Conservation (phyloP, 2,329 filamentous ascomycete species). For the Ophiostoma sp. region DNA sequence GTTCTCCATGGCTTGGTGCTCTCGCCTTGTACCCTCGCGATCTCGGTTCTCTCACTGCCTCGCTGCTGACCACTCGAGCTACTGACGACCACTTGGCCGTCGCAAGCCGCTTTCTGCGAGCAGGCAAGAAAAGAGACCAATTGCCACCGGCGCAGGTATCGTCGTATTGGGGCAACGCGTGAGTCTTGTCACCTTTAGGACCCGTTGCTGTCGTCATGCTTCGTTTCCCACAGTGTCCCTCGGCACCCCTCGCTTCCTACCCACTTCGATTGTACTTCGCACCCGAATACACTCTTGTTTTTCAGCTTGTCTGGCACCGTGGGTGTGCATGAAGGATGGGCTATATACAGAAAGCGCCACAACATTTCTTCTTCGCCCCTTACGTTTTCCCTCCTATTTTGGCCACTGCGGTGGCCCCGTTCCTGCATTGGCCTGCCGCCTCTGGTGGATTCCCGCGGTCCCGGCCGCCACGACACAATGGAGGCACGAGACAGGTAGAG, state of each 20-base stretch:
- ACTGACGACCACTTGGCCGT: constrained; percentile 8
- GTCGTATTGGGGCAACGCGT: neutral
- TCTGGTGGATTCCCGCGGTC: constrained; percentile 11
- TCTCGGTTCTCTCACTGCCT: neutral
- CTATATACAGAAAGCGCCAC: neutral
- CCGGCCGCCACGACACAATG: constrained; percentile 17
- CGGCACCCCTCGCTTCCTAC: neutral
- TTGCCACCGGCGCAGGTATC: neutral
- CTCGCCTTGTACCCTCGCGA: neutral
- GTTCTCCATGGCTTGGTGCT: neutral
- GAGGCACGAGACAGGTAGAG: neutral
- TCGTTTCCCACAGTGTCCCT: neutral
- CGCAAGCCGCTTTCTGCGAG: neutral
- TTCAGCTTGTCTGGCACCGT: neutral
- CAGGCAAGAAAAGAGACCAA: neutral
- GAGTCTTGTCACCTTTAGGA: neutral
- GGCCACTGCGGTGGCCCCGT: neutral
- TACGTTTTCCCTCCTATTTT: neutral
- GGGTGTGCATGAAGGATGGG: neutral
- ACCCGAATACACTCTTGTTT: neutral
- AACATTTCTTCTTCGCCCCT: neutral
- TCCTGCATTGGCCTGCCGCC: constrained; percentile 18
- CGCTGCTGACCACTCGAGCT: neutral
- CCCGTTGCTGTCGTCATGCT: neutral
- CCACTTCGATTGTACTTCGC: neutral